Evolutionary conservation across 2,329 filamentous ascomycete species (phyloP).

Genomic region (Penicillium thymicola): DNA sequence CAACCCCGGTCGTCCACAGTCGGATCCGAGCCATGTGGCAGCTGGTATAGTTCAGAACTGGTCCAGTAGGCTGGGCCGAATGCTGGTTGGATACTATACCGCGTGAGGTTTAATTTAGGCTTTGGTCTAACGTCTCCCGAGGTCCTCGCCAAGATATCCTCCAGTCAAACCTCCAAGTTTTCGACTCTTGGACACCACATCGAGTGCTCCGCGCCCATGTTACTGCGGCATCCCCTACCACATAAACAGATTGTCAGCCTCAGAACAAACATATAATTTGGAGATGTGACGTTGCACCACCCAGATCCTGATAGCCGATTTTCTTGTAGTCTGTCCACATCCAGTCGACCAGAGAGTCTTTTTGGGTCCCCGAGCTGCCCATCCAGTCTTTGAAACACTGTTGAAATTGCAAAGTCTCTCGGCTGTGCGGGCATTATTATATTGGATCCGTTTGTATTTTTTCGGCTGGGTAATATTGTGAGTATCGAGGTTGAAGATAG

Average conservation of each 20-base stretch:
- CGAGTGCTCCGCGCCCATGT: slow-evolving; percentile 37
- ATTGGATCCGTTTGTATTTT: slow-evolving; percentile 23
- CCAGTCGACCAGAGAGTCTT: slow-evolving; percentile 23
- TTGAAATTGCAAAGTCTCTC: slow-evolving; percentile 35
- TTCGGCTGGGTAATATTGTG: no score
- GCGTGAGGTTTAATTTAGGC: slow-evolving; percentile 33
- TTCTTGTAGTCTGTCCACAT: slow-evolving; percentile 28
- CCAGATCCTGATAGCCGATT: slow-evolving; percentile 32
- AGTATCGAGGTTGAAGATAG: neutral
- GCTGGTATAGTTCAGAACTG: slow-evolving; percentile 37
- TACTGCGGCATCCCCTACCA: slow-evolving; percentile 40
- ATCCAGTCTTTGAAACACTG: neutral
- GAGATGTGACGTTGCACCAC: slow-evolving; percentile 37
- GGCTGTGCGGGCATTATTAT: slow-evolving; percentile 47
- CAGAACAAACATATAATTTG: slow-evolving; percentile 41
- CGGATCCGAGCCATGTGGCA: slow-evolving; percentile 22
- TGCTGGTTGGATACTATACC: slow-evolving; percentile 47
- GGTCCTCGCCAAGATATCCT: slow-evolving; percentile 46
- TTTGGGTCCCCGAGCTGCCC: slow-evolving; percentile 31
- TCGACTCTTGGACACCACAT: slow-evolving; percentile 37
- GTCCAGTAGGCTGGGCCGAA: slow-evolving; percentile 37
- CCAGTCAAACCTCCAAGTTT: slow-evolving; percentile 37
- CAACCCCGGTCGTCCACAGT: neutral
- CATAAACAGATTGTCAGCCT: slow-evolving; percentile 45
- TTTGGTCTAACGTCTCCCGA: slow-evolving; percentile 44